These are phyloP conservation scores for Cucumis hystrix DNA, from an alignment of 306 rosid genomes.

Conservation along the genomic window DNA sequence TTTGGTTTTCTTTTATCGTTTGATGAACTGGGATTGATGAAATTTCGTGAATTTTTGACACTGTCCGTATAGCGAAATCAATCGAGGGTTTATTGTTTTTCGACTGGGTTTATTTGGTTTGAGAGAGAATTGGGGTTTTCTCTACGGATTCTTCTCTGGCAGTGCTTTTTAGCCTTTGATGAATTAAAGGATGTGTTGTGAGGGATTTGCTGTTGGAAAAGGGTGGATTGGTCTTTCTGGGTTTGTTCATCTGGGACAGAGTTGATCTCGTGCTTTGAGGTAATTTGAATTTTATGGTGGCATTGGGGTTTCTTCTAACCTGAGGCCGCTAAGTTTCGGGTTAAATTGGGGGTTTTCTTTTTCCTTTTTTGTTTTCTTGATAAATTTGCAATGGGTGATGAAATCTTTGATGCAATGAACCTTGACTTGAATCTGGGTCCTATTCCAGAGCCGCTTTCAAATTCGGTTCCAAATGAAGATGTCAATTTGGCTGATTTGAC, in stretches of 20 bases:
- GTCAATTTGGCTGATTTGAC: slow-evolving; percentile 50
- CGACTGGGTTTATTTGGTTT: slow-evolving; percentile 2
- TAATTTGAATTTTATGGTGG: slow-evolving; percentile 15
- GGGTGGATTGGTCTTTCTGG: background rate
- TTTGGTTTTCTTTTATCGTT: background rate
- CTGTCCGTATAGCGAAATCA: background rate
- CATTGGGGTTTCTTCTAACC: slow-evolving; percentile 27
- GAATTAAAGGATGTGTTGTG: slow-evolving; percentile 1
- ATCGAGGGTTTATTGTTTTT: background rate
- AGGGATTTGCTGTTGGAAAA: background rate
- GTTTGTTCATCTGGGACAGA: background rate
- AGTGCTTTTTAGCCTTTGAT: background rate
- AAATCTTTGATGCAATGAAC: slow-evolving; percentile 69
- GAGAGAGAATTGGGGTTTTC: slow-evolving; percentile 7
- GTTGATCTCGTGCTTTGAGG: slow-evolving; percentile 14
- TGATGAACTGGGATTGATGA: background rate
- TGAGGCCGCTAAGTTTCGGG: slow-evolving; percentile 17
- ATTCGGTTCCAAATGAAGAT: slow-evolving; percentile 21
- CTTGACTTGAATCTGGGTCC: slow-evolving; percentile 97
- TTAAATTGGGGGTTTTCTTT: background rate
- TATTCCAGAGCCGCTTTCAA: slow-evolving; percentile 41
- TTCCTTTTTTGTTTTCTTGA: background rate
- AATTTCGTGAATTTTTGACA: background rate
- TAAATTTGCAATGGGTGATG: slow-evolving; percentile 59
- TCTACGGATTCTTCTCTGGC: background rate